Conservation (phyloP, 352 stramenopile species). For the Pythium sukuiense region DNA sequence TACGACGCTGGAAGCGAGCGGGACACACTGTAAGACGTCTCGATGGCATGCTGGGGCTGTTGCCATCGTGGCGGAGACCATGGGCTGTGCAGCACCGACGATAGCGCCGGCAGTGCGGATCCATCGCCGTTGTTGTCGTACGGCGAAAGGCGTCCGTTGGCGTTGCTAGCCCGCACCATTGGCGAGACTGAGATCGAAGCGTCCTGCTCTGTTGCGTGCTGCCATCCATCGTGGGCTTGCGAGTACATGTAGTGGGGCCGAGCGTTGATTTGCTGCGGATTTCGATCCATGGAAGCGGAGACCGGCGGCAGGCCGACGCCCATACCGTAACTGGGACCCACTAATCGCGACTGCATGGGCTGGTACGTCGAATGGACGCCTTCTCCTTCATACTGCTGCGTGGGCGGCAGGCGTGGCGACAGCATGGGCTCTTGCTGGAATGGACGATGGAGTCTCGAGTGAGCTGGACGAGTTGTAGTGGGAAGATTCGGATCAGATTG, state of each 20-base stretch:
- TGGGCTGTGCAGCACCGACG: constrained; percentile 19
- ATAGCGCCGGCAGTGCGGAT: constrained; percentile 15
- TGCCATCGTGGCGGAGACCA: constrained; percentile 16
- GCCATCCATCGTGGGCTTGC: background rate
- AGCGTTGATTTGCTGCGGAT: too few relatives aligned
- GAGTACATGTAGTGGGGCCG: background rate
- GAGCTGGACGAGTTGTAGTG: too few relatives aligned
- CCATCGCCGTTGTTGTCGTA: constrained; percentile 11
- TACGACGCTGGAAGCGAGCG: background rate
- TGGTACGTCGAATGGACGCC: background rate
- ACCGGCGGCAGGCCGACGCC: background rate
- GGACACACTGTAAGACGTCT: background rate
- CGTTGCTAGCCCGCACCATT: background rate
- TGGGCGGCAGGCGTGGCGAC: background rate
- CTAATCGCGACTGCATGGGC: too few relatives aligned
- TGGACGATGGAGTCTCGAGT: background rate
- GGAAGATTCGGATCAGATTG: constrained; percentile 1
- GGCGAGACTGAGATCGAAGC: background rate
- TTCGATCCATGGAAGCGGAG: background rate
- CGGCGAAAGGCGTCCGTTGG: background rate
- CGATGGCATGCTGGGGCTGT: background rate
- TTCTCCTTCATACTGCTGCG: background rate
- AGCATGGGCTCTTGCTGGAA: background rate
- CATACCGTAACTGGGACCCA: too few relatives aligned
- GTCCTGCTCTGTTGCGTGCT: background rate